Conservation (phyloP, 441 rosid genomes). For the Rhodomyrtus psidioides region DNA sequence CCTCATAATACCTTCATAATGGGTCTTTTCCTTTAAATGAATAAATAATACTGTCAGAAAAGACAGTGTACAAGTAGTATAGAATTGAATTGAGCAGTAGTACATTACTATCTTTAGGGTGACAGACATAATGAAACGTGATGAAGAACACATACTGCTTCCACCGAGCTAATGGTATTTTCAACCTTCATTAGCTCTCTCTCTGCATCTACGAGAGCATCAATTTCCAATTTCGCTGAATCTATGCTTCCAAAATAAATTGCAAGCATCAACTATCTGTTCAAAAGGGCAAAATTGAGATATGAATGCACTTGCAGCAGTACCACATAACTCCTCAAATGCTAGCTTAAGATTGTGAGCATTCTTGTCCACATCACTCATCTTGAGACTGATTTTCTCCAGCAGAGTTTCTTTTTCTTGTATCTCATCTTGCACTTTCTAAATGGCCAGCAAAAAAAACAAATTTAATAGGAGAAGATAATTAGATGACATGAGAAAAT, state of each 20-base stretch:
- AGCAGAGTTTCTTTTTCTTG: constrained; percentile 39
- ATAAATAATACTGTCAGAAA: background rate
- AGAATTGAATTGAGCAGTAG: background rate
- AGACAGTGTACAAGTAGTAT: background rate
- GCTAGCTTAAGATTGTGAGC: constrained; percentile 46
- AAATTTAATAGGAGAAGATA: background rate
- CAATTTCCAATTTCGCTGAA: constrained; percentile 67
- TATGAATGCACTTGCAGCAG: background rate
- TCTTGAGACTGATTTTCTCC: constrained; percentile 36
- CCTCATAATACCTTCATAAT: constrained; percentile 76
- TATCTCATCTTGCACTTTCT: constrained; percentile 53
- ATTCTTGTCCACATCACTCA: constrained; percentile 53
- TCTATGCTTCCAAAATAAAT: constrained; percentile 29
- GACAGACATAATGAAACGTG: background rate
- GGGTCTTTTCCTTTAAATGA: constrained; percentile 49
- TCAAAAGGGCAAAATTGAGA: background rate
- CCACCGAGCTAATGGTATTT: constrained; percentile 47
- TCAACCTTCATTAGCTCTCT: constrained; percentile 64
- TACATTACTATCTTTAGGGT: constrained; percentile 1
- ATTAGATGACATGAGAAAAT: background rate
- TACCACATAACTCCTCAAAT: constrained; percentile 74
- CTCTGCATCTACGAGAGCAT: constrained; percentile 77
- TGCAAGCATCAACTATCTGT: background rate
- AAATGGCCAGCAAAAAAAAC: background rate
- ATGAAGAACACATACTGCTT: constrained; percentile 35